Evolutionary conservation across 257 asterid genomes (phyloP).

Genomic region (Jacaranda copaia): DNA sequence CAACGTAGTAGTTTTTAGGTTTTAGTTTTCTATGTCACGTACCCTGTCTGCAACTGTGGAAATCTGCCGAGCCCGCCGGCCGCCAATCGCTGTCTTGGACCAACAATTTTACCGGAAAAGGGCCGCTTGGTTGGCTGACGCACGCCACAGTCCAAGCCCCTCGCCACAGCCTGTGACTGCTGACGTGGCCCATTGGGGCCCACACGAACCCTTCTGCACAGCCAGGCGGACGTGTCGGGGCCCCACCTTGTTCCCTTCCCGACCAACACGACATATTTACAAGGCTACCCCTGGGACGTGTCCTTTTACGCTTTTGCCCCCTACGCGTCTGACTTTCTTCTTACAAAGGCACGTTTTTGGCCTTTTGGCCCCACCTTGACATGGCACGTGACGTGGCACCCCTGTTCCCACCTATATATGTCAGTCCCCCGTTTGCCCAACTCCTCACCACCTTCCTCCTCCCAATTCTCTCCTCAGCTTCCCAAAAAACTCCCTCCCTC

Average conservation of each 20-base stretch:
- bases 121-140: slow-evolving; percentile 68
- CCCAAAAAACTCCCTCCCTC: neutral
- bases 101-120: slow-evolving; percentile 73
- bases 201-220: slow-evolving; percentile 44
- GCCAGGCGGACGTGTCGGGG: slow-evolving; percentile 39
- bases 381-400: slow-evolving; percentile 58
- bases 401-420: slow-evolving; percentile 54
- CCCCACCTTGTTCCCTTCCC: slow-evolving; percentile 51
- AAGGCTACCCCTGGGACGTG: slow-evolving; percentile 16
- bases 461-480: neutral
- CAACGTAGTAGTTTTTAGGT: slow-evolving; percentile 20
- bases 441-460: slow-evolving; percentile 36
- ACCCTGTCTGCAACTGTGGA: slow-evolving; percentile 45
- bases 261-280: slow-evolving; percentile 38
- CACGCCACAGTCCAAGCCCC: slow-evolving; percentile 42
- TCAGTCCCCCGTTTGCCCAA: slow-evolving; percentile 37
- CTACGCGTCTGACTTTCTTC: slow-evolving; percentile 36
- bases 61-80: slow-evolving; percentile 67
- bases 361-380: slow-evolving; percentile 42
- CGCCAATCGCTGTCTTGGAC: slow-evolving; percentile 70
- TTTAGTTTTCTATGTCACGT: slow-evolving; percentile 34
- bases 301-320: slow-evolving; percentile 39
- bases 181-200: slow-evolving; percentile 63
- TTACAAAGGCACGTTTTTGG: slow-evolving; percentile 36
- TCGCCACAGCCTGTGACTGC: slow-evolving; percentile 36